These are phyloP conservation scores for Ustilago bromivora DNA, from an alignment of 1,284 basidiomycete genomes.

Conservation along the genomic window DNA sequence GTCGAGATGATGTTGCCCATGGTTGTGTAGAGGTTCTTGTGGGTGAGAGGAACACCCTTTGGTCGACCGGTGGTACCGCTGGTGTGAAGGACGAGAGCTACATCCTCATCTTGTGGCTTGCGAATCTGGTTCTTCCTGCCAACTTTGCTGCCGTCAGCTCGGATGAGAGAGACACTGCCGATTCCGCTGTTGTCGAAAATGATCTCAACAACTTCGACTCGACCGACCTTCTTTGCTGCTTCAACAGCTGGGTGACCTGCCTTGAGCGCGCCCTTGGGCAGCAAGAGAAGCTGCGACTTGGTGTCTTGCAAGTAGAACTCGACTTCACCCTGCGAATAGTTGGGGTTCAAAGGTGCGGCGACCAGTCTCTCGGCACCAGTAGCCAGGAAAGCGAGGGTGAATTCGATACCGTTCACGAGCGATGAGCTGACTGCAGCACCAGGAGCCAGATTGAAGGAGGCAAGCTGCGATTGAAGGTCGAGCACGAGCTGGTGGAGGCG, in stretches of 20 bases:
- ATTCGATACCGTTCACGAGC: slow-evolving; percentile 70
- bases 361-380: slow-evolving; percentile 68
- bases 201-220: slow-evolving; percentile 65
- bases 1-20: slow-evolving; percentile 72
- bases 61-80: slow-evolving; percentile 77
- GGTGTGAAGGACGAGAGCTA: slow-evolving; percentile 74
- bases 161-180: slow-evolving; percentile 47
- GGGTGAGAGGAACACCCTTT: slow-evolving; percentile 75
- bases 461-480: slow-evolving; percentile 60
- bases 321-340: slow-evolving; percentile 70
- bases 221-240: slow-evolving; percentile 52
- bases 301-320: slow-evolving; percentile 70
- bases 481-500: slow-evolving; percentile 52
- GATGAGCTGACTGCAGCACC: slow-evolving; percentile 63
- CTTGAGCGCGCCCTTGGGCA: slow-evolving; percentile 58
- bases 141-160: slow-evolving; percentile 43
- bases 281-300: slow-evolving; percentile 65
- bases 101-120: slow-evolving; percentile 53
- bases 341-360: slow-evolving; percentile 72
- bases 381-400: slow-evolving; percentile 70
- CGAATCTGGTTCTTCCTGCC: slow-evolving; percentile 21
- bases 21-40: slow-evolving; percentile 75
- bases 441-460: slow-evolving; percentile 42
- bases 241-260: slow-evolving; percentile 44
- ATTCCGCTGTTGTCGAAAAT: slow-evolving; percentile 55